Conservation (phyloP, 441 rosid species). For the Populus trichocarpa region DNA sequence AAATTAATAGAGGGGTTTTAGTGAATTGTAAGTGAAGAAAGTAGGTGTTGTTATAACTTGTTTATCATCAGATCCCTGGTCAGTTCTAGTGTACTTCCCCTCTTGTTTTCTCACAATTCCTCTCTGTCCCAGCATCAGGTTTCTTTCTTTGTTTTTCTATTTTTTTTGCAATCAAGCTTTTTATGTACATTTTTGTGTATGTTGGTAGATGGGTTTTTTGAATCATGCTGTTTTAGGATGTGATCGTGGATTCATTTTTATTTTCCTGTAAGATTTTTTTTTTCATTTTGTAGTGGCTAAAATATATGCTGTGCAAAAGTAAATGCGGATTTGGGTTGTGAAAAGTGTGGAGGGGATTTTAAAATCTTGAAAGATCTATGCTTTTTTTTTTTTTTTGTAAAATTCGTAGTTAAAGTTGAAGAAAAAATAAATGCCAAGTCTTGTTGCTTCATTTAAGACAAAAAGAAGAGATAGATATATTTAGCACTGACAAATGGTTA, state of each 20-base stretch:
- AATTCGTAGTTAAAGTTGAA: slow-evolving; percentile 18
- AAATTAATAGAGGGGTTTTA: background rate
- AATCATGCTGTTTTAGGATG: background rate
- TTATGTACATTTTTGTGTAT: background rate
- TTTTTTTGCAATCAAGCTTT: background rate
- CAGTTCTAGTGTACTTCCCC: background rate
- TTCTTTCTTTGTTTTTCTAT: background rate
- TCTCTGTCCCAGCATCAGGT: background rate
- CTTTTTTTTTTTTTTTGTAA: background rate
- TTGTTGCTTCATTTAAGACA: slow-evolving; percentile 31
- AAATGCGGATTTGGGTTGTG: background rate
- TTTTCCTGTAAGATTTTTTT: background rate
- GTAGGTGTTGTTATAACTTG: background rate
- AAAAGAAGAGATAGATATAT: slow-evolving; percentile 18
- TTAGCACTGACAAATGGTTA: slow-evolving; percentile 18
- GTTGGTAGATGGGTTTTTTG: slow-evolving; percentile 2
- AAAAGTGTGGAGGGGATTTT: background rate
- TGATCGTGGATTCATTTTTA: background rate
- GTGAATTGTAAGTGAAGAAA: background rate
- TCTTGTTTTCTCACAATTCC: background rate
- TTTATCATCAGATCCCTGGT: background rate
- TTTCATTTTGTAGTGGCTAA: background rate
- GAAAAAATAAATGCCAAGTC: slow-evolving; percentile 1
- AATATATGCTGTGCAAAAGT: background rate
- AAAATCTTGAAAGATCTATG: slow-evolving; percentile 14